phyloP scores from a whole-genome alignment of 352 stramenopile genomes.

The Globisporangium radiosum region DNA sequence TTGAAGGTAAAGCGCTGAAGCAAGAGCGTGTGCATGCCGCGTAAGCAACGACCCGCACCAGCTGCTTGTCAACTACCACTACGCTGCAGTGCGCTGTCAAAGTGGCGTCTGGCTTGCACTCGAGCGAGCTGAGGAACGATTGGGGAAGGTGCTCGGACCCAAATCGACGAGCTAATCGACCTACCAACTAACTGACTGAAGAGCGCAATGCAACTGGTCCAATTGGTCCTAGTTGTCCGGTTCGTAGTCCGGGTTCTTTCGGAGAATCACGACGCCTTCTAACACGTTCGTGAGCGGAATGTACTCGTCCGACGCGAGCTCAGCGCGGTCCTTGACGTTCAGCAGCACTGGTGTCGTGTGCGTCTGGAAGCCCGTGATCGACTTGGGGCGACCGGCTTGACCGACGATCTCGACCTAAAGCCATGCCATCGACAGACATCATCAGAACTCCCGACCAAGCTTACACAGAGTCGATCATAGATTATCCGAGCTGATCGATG shows the following conservation, averaged over 20 bases:
- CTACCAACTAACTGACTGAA: too few species aligned
- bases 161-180: too few species aligned
- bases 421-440: conserved; percentile 2
- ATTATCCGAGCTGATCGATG: too few species aligned
- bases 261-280: conserved; percentile 98
- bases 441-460: background rate
- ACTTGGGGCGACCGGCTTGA: conserved; percentile 98
- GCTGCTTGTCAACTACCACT: too few species aligned
- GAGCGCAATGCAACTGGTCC: background rate
- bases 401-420: conserved; percentile 96
- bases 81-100: too few species aligned
- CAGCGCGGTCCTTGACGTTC: conserved; percentile 95
- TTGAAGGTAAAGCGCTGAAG: too few species aligned
- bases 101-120: too few species aligned
- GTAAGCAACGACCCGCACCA: too few species aligned
- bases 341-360: conserved; percentile 99
- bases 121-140: too few species aligned
- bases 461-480: too few species aligned
- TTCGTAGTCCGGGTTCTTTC: conserved; percentile 94
- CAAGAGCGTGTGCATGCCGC: too few species aligned
- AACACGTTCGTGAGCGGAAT: conserved; percentile 93
- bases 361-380: conserved; percentile 99
- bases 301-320: conserved; percentile 98
- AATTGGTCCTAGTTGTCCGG: conserved; percentile 52
- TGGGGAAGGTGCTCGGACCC: too few species aligned